Evolutionary conservation across 2,329 filamentous ascomycete species (phyloP).

Genomic region (Fusarium concolor): DNA sequence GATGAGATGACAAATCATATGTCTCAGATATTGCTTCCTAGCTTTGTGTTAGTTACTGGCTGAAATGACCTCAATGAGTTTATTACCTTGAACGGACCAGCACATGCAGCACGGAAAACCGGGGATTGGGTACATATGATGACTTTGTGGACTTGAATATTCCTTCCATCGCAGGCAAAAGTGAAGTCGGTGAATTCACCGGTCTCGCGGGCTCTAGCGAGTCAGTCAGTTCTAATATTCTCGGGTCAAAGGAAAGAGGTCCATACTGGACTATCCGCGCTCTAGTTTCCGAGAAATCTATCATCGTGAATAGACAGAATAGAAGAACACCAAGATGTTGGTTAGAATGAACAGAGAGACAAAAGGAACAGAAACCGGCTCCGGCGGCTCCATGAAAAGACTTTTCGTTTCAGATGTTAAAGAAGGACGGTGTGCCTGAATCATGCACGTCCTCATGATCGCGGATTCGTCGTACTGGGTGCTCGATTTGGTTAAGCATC

Average conservation of each 20-base stretch:
- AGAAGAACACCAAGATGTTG: not conserved
- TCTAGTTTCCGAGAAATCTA: not conserved
- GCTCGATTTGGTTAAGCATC: not conserved
- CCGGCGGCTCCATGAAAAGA: too few relatives aligned
- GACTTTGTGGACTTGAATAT: constrained; percentile 6
- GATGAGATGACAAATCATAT: constrained; percentile 13
- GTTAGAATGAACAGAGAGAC: too few relatives aligned
- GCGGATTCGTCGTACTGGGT: not conserved
- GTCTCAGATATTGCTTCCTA: constrained; percentile 21
- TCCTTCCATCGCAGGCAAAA: not conserved
- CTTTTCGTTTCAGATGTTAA: not conserved
- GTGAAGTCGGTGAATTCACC: constrained; percentile 18
- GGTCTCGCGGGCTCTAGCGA: not conserved
- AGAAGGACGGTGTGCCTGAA: not conserved
- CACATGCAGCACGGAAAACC: constrained; percentile 16
- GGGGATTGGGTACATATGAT: constrained; percentile 18
- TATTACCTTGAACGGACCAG: constrained; percentile 10
- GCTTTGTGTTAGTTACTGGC: not conserved
- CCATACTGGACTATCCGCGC: constrained; percentile 1
- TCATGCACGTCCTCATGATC: constrained; percentile 4
- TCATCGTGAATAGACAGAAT: not conserved
- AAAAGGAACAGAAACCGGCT: fast-evolving
- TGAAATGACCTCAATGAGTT: fast-evolving
- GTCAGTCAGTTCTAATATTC: not conserved
- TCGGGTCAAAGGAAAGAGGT: fast-evolving